These are phyloP conservation scores for Biscogniauxia marginata DNA, from an alignment of 2,329 filamentous ascomycete species.

Conservation along the genomic window DNA sequence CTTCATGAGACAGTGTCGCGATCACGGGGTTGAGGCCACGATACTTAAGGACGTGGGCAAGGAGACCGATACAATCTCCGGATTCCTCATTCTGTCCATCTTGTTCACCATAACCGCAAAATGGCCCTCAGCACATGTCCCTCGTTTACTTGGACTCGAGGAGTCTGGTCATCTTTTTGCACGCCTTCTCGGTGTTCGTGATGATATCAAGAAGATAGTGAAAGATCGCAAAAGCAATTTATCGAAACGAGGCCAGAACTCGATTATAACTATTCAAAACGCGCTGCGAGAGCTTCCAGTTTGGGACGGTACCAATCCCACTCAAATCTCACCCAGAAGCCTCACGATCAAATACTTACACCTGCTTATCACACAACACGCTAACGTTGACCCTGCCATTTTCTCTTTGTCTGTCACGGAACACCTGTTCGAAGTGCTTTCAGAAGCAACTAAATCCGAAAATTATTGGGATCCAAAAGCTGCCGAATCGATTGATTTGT, in stretches of 20 bases:
- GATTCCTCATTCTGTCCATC: constrained; percentile 63
- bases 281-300: constrained; percentile 52
- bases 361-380: constrained; percentile 51
- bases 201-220: constrained; percentile 59
- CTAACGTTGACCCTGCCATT: constrained; percentile 46
- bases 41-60: constrained; percentile 62
- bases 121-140: constrained; percentile 58
- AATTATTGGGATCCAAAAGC: constrained; percentile 37
- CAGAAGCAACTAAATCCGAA: constrained; percentile 31
- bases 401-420: constrained; percentile 49
- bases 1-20: constrained; percentile 69
- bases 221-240: constrained; percentile 67
- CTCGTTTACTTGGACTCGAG: constrained; percentile 55
- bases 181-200: constrained; percentile 50
- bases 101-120: constrained; percentile 61
- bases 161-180: constrained; percentile 55
- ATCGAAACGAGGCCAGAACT: constrained; percentile 60
- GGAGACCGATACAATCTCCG: constrained; percentile 60
- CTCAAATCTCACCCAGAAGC: constrained; percentile 58
- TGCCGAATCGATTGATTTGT: constrained; percentile 36
- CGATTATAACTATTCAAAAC: constrained; percentile 54
- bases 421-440: constrained; percentile 47
- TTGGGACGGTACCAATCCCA: constrained; percentile 57
- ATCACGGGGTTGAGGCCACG: constrained; percentile 68
- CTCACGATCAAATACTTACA: constrained; percentile 65